Base-by-base conservation (phyloP, 768 basidiomycete genomes). In the Lentinula edodes region DNA sequence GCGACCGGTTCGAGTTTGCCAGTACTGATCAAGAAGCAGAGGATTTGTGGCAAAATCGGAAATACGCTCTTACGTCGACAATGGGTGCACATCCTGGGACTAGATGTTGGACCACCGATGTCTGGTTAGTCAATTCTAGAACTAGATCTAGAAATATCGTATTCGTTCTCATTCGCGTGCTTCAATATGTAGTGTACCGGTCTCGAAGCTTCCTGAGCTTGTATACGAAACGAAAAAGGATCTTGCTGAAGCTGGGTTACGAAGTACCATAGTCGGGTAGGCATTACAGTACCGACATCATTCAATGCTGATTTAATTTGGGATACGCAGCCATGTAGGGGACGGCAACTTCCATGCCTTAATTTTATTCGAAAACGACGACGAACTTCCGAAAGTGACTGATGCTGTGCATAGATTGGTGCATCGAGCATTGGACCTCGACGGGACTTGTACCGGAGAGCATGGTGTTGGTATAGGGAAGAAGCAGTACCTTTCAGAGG, bases 401-500 rank as follows among this genome's bases (percentile, higher is more conserved):
- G 76, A 78, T 23, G 85, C 86, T 6, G 88, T 90, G 32, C 87
- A 90, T 68, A 80, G 89, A 46, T 79, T 91, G 52, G 82, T 91
- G 6, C 77, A 85, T 64, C 81, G 89, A n/a, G 90, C 90, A 4
- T 77, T 92, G 42, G 76, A 79, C 13, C 74, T 91, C 60, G 90
- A 91, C 63, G 90, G 90, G 50, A 91, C 90, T 18, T 88, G 88
- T 66, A 91, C 89, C 3, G 91, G 91, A 8, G 92, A 95, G 71
- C 93, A 95, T 70, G 93, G 93, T 0, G 88, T 95, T 13, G 93
- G 93, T 1, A 73, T 94, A 6, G 93, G 93, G 9, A 95, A 95
- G 76, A 89, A 85, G 66, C 84, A 89, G 67, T 96, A 91, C 71
- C 81, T 98, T 2, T 71, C 76, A 16, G 80, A 87, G n/a, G 95